Percentiles rank a stretch among this genome's conserved stretches.
Conservation (phyloP, 2,329 filamentous ascomycete species). For the Colletotrichum sp. region DNA sequence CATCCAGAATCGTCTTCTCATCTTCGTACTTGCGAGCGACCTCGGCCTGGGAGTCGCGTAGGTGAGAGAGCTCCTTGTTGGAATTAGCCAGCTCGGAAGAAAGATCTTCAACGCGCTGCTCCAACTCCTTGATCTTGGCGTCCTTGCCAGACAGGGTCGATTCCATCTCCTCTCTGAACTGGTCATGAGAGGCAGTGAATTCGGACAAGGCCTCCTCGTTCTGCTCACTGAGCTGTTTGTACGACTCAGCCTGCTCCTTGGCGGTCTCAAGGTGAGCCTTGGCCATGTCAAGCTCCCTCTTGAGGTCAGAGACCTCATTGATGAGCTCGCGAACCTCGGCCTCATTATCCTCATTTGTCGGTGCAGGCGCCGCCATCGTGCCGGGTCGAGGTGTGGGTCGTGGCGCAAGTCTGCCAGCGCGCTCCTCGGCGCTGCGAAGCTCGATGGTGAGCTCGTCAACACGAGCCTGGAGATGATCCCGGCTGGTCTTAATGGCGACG, state of each 20-base stretch:
- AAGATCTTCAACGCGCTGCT: slow-evolving; percentile 84
- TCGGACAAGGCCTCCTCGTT: slow-evolving; percentile 87
- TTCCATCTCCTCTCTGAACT: slow-evolving; percentile 89
- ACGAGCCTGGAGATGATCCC: slow-evolving; percentile 86
- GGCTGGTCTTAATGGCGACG: slow-evolving; percentile 82
- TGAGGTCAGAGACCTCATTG: slow-evolving; percentile 84
- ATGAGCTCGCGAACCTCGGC: slow-evolving; percentile 80
- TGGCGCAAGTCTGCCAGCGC: slow-evolving; percentile 81
- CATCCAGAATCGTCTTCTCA: slow-evolving; percentile 79
- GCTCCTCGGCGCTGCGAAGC: slow-evolving; percentile 87
- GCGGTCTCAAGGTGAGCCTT: slow-evolving; percentile 81
- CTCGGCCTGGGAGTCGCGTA: slow-evolving; percentile 84
- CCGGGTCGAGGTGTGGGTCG: slow-evolving; percentile 70
- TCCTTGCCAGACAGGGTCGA: slow-evolving; percentile 78
- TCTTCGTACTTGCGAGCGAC: slow-evolving; percentile 74
- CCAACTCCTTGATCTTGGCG: slow-evolving; percentile 77
- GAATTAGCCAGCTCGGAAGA: slow-evolving; percentile 80
- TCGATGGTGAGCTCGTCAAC: slow-evolving; percentile 91
- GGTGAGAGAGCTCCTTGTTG: slow-evolving; percentile 79
- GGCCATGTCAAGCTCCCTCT: slow-evolving; percentile 83
- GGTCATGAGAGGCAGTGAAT: slow-evolving; percentile 79
- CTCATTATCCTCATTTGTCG: slow-evolving; percentile 55
- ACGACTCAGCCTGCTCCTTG: slow-evolving; percentile 82
- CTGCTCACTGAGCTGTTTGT: slow-evolving; percentile 84
- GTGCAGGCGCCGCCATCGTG: slow-evolving; percentile 40